Base-by-base conservation (phyloP, 2,329 filamentous ascomycete genomes). In the Monosporascus sp. region DNA sequence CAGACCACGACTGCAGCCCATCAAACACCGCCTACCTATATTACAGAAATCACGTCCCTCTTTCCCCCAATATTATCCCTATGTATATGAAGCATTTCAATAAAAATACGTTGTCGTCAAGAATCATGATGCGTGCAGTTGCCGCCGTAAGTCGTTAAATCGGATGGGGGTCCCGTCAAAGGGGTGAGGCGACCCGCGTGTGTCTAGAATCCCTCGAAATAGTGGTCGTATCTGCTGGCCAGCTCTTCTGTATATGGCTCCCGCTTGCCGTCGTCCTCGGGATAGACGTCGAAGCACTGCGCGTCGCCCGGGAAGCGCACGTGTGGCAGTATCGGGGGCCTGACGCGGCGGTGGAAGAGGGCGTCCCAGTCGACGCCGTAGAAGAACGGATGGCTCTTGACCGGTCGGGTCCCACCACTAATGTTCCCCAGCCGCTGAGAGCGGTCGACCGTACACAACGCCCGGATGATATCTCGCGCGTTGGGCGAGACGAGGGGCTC, bases 241-340 rank as follows among this genome's bases (percentile, higher is more conserved):
- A 90, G 76, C 45, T 90, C 86, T 42, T 82, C 78, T 3, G 85
- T 88, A 63, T 91, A 92, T 52, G 75, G 72, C 39, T 88, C 84
- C 52, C 80, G 75, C 47, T 78, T 78, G 51, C 77, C 81, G 54
- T 86, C 83, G 64, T 91, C 86, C 54, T 90, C 86, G n/a, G 89
- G 86, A 62, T 93, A 94, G 42, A 85, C 78, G 63, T 93, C 89
- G 64, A 93, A 94, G 67, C 90, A 93, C 64, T 88, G 80, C 18
- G 89, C 85, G 64, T 93, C 89, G 34, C 87, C 88, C 0, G 84
- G 80, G 48, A 83, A 87, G 24, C 85, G 77, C 31, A 93, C 74
- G 51, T 87, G 85, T n/a, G 88, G 89, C 49, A 89, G 77, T 59
- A 92, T 91, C 5, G 88, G 88, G 0, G 88, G 88, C 48, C 79